Base-by-base conservation (phyloP, 1,284 basidiomycete genomes). In the Cryptococcus depauperatus region DNA sequence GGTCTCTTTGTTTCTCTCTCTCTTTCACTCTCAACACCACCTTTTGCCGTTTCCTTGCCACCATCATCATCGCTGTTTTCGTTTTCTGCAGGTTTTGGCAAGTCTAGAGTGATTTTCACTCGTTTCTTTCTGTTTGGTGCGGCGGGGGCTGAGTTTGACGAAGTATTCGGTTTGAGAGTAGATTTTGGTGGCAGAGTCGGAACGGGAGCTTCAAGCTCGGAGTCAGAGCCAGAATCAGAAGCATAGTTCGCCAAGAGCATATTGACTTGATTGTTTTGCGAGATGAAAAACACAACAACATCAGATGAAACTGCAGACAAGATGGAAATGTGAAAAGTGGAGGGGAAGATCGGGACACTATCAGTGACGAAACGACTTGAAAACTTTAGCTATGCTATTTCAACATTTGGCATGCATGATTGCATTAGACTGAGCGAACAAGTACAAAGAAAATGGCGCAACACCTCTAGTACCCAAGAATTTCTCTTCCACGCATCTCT, bases 211-310 rank as follows among this genome's bases (percentile, higher is more conserved):
- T 52, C 58, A 13, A 48, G 51, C 25, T 64, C 65, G 10, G 54
- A 53, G 21, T 61, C 62, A 10, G 57, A 58, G 27, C 48, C 62
- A 1, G 60, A 62, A 46, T 71, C 69, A 3, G 68, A 70, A 21
- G 47, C 64, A 55, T 71, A 71, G 41, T 69, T 60, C n/a, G 64
- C 64, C 29, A 69, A 51, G 14, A 71, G 56, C 66, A 69, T 69
- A 5, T 40, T 41, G n/a, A 8, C n/a, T 19, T 16, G 16, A 37
- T 37, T 13, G 29, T 16, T 30, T 30, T 30, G 11, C 16, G 29
- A 5, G 16, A 30, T 30, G 29, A 30, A 30, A 11, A 30, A 30
- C 29, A 5, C 11, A 30, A 16, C 11, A 16, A 13, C 29, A 16
- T 13, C 16, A 13, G 29, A 30, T 30, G 29, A 16, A 30, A 30